A percentile compares a stretch with the other conserved stretches of the same genome.
These are phyloP conservation scores for Aspergillus sp. DNA, from an alignment of 2,329 filamentous ascomycete genomes.

Conservation along the genomic window DNA sequence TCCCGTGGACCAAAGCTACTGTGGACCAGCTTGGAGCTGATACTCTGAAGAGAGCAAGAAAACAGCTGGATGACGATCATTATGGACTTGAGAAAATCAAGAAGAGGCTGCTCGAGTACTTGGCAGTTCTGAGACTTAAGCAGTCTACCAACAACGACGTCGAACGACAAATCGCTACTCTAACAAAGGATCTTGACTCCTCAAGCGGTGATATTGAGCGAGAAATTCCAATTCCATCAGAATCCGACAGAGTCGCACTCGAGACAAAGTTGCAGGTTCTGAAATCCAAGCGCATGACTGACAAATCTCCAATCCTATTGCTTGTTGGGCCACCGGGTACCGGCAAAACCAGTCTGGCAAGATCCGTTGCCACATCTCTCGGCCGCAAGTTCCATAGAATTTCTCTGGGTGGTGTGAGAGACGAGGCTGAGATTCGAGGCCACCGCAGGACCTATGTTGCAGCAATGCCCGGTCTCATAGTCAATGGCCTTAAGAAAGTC, in stretches of 20 bases:
- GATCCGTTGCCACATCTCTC: slow-evolving; percentile 85
- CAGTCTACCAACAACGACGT: slow-evolving; percentile 82
- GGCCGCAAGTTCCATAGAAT: slow-evolving; percentile 96
- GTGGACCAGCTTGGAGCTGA: slow-evolving; percentile 80
- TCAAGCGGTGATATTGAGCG: slow-evolving; percentile 48
- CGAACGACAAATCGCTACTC: slow-evolving; percentile 65
- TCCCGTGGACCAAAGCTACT: slow-evolving; percentile 83
- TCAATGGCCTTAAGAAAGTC: slow-evolving; percentile 90
- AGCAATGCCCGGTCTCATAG: slow-evolving; percentile 95
- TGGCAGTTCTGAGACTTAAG: slow-evolving; percentile 93
- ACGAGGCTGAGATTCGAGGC: slow-evolving; percentile 94
- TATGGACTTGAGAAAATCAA: slow-evolving; percentile 97
- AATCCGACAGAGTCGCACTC: slow-evolving; percentile 40
- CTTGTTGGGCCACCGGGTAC: slow-evolving; percentile 90
- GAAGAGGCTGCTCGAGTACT: slow-evolving; percentile 89
- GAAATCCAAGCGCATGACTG: slow-evolving; percentile 76
- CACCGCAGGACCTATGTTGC: slow-evolving; percentile 95
- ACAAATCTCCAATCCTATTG: slow-evolving; percentile 93
- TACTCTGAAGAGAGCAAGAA: slow-evolving; percentile 72
- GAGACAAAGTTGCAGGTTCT: slow-evolving; percentile 68
- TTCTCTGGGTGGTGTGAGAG: slow-evolving; percentile 88
- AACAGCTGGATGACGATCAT: slow-evolving; percentile 92
- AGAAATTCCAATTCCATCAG: slow-evolving; percentile 48
- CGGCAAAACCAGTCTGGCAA: slow-evolving; percentile 92
- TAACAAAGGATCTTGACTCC: slow-evolving; percentile 44